Evolutionary conservation across 345 rosid species (phyloP), one percentile per base, ranked within the genome.

Genomic region (Populus pruinosa): DNA sequence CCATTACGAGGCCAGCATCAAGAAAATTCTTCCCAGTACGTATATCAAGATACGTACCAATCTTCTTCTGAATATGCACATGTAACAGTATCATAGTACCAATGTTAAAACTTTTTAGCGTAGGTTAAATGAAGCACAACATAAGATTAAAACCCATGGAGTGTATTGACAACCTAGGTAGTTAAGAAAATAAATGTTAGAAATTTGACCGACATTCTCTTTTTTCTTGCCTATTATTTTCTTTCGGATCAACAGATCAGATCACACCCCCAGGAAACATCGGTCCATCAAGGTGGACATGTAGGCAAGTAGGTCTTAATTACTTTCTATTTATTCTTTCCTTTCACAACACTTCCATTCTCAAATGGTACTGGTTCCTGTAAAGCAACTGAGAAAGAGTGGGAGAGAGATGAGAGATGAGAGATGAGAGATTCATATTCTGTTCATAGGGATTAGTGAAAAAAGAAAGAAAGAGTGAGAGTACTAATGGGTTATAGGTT

Each of bases 401-500:
- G 77, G 64, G 64, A 78, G 78, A 81, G 79, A 72, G 81, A 76
- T 56, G 43, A 79, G n/a, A 53, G 23, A 53, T 53, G 43, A 79
- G n/a, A 53, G 23, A 53, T 53, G 43, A 79, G n/a, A 53, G 23
- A 53, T 53, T 53, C 59, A 18, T 53, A 53, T 53, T 53, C 59
- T 53, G 23, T 79, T 80, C 82, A 78, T 88, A 70, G 91, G 91
- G 91, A 88, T 88, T 85, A 76, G 88, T 69, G 87, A 87, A 75
- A 33, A 33, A 33, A 33, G 70, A 83, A 84, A 79, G 77, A 81
- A 80, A 85, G 77, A 77, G 87, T 80, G 84, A 80, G 76, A 83
- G 88, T 77, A 83, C 83, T 86, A 83, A 76, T 78, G 80, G 77
- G 76, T 81, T 53, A 53, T 85, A 41, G 80, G 76, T 70, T 78